A percentile compares a stretch with the other conserved stretches of the same genome.
Evolutionary conservation across 2,329 filamentous ascomycete species (phyloP).

Genomic region (Ophiocordyceps australis): DNA sequence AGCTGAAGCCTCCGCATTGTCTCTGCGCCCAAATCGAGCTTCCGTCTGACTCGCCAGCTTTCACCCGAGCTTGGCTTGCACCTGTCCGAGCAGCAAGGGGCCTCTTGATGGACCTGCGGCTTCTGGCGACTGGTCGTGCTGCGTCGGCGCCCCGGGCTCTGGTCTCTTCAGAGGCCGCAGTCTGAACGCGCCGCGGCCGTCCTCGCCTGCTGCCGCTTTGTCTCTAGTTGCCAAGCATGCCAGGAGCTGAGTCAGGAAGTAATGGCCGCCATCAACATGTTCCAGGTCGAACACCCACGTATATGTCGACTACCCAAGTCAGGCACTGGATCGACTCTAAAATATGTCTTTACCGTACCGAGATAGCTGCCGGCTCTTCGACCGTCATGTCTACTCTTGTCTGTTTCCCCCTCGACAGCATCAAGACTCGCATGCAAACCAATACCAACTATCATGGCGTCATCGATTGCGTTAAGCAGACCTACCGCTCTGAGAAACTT

Average conservation of each 20-base stretch:
- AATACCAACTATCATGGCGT: constrained; percentile 66
- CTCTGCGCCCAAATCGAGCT: too few species aligned
- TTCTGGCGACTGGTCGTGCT: constrained; percentile 15
- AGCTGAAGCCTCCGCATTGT: too few species aligned
- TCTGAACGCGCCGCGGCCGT: constrained; percentile 9
- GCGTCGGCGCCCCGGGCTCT: constrained; percentile 11
- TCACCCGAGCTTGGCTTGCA: too few species aligned
- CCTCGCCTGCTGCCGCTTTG: too few species aligned
- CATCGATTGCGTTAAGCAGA: constrained; percentile 55
- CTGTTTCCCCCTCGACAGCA: constrained; percentile 76
- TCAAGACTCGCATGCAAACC: constrained; percentile 81
- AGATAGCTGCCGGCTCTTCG: constrained; percentile 60
- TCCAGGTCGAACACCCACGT: constrained; percentile 13
- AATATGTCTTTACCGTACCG: constrained; percentile 62
- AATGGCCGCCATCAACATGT: constrained; percentile 21
- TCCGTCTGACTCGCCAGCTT: too few species aligned
- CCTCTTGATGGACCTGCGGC: constrained; percentile 19
- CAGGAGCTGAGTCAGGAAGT: too few species aligned
- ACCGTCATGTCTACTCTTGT: constrained; percentile 62
- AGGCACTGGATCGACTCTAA: constrained; percentile 19
- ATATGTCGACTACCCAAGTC: constrained; percentile 7
- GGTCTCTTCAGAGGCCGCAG: constrained; percentile 10
- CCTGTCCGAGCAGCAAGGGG: too few species aligned
- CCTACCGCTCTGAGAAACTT: constrained; percentile 55
- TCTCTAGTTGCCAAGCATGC: constrained; percentile 12